Evolutionary conservation across 176 grass and related monocot genomes (phyloP).

Genomic region (Olyra latifolia): DNA sequence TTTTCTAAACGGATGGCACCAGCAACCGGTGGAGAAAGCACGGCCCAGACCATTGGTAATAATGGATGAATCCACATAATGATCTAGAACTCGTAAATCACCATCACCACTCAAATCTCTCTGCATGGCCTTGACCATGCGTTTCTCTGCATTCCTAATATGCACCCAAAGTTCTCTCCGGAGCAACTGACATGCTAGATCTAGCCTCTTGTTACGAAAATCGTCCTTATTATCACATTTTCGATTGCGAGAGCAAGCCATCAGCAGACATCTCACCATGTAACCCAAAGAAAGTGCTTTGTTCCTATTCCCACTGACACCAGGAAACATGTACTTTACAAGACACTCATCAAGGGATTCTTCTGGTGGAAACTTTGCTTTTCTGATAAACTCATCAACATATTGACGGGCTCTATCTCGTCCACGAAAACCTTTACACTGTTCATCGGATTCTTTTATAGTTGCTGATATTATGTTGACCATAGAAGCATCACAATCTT

Average conservation of each 20-base stretch:
- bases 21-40: constrained; percentile 80
- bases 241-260: constrained; percentile 56
- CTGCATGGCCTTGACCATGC: constrained; percentile 78
- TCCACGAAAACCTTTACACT: constrained; percentile 55
- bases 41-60: constrained; percentile 79
- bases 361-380: constrained; percentile 67
- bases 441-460: constrained; percentile 56
- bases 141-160: constrained; percentile 54
- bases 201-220: constrained; percentile 89
- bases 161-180: constrained; percentile 60
- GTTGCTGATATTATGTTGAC: constrained; percentile 71
- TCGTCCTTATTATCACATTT: constrained; percentile 92
- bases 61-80: constrained; percentile 64
- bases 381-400: constrained; percentile 52
- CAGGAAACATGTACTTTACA: constrained; percentile 58
- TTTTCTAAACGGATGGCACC: constrained; percentile 62
- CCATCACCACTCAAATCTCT: constrained; percentile 73
- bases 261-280: constrained; percentile 86
- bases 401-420: constrained; percentile 51
- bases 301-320: constrained; percentile 44
- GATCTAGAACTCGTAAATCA: constrained; percentile 46
- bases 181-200: constrained; percentile 68
- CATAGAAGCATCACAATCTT: constrained; percentile 58
- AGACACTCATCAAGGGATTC: constrained; percentile 79
- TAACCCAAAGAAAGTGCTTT: constrained; percentile 81